phyloP scores from a whole-genome alignment of 805 yeast species.

The Ogataea pilisensis region DNA sequence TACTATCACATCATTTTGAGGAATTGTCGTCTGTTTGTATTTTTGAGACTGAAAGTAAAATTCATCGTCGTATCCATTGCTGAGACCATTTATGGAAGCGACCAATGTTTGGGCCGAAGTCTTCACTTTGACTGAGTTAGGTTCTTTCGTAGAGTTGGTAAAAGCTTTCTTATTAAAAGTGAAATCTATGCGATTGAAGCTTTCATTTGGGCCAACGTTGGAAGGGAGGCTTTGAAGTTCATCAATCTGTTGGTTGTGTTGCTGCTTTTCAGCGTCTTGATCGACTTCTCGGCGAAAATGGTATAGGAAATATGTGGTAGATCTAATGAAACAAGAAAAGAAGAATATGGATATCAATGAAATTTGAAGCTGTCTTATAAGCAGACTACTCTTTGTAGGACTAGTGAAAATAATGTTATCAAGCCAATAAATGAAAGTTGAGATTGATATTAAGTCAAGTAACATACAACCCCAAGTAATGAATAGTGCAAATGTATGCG shows the following conservation, averaged over 20 bases:
- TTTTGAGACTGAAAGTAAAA: slow-evolving; percentile 2
- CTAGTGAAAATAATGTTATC: slow-evolving; percentile 1
- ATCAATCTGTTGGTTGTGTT: not conserved
- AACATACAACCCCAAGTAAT: not conserved
- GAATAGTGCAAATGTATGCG: not conserved
- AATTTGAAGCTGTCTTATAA: slow-evolving; percentile 1
- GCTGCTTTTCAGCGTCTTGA: not conserved
- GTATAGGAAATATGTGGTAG: not conserved
- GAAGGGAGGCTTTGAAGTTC: too few species aligned
- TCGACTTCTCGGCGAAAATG: not conserved
- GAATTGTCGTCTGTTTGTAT: not conserved
- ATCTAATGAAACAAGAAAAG: slow-evolving; percentile 6
- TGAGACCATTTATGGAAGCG: slow-evolving; percentile 10
- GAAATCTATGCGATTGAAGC: not conserved
- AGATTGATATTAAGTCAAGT: slow-evolving; percentile 7
- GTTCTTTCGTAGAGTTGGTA: slow-evolving; percentile 7
- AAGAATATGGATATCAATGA: slow-evolving; percentile 5
- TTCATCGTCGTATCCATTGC: slow-evolving; percentile 2
- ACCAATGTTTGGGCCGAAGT: slow-evolving; percentile 20
- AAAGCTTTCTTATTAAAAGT: slow-evolving; percentile 1
- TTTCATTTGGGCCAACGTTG: not conserved
- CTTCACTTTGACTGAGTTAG: slow-evolving; percentile 11
- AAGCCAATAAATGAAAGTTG: slow-evolving; percentile 15
- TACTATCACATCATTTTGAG: too few species aligned
- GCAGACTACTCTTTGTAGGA: not conserved